phyloP scores from a whole-genome alignment of 331 rosid genomes.

The Arachis monticola region DNA sequence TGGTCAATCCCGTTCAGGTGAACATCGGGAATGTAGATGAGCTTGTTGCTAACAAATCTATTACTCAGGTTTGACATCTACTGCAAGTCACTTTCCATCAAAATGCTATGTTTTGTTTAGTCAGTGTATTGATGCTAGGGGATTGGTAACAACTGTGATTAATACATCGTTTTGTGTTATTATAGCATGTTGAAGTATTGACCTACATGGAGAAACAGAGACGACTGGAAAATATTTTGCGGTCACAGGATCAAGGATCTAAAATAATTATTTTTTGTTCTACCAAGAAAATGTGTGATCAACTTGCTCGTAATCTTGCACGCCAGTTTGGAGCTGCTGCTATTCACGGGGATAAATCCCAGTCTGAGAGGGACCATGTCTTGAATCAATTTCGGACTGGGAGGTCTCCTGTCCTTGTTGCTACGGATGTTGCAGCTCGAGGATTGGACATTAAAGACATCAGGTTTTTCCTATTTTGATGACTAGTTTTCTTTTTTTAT shows the following conservation, averaged over 20 bases:
- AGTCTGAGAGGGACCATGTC: conserved; percentile 92
- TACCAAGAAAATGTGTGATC: conserved; percentile 99
- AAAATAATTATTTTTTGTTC: conserved; percentile 93
- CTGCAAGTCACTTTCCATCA: neutral
- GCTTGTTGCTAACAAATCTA: conserved; percentile 95
- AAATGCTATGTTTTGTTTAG: neutral
- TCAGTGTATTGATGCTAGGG: neutral
- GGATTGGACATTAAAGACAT: conserved; percentile 96
- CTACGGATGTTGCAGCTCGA: conserved; percentile 99
- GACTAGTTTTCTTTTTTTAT: neutral
- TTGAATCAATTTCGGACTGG: conserved; percentile 86
- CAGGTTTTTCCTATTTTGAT: conserved; percentile 58
- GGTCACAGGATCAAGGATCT: conserved; percentile 94
- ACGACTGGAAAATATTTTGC: conserved; percentile 83
- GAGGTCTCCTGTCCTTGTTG: conserved; percentile 93
- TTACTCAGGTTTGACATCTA: conserved; percentile 77
- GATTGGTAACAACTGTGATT: neutral
- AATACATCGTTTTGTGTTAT: conserved; percentile 10
- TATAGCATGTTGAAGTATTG: conserved; percentile 80
- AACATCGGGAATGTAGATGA: conserved; percentile 98
- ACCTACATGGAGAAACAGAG: conserved; percentile 81
- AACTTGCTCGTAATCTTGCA: conserved; percentile 86
- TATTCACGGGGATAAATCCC: conserved; percentile 99
- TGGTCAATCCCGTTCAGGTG: conserved; percentile 91
- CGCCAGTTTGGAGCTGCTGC: conserved; percentile 98